A percentile compares a stretch with the other conserved stretches of the same genome.
Conservation (phyloP, 352 stramenopile species). For the Phytophthora sansomeana region DNA sequence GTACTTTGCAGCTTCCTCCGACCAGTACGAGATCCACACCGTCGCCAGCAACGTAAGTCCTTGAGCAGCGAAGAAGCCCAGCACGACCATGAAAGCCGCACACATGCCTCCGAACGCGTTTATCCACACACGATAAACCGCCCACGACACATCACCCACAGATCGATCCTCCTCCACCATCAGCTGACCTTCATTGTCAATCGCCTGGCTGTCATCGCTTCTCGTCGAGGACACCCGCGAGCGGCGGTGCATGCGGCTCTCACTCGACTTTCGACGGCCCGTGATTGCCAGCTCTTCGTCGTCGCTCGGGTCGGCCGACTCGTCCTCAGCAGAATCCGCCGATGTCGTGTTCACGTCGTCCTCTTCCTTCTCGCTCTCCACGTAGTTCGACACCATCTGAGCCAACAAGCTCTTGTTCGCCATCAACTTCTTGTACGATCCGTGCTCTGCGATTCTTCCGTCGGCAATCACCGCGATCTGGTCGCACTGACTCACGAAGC, state of each 20-base stretch:
- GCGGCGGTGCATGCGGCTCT: conserved; percentile 40
- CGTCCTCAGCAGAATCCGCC: conserved; percentile 26
- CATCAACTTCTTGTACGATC: conserved; percentile 70
- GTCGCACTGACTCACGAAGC: conserved; percentile 55
- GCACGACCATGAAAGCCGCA: conserved; percentile 55
- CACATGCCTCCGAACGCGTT: conserved; percentile 67
- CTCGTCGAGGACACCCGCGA: conserved; percentile 64
- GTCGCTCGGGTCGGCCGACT: conserved; percentile 35
- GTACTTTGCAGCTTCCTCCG: conserved; percentile 67
- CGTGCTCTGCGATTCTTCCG: conserved; percentile 57
- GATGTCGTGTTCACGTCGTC: conserved; percentile 39
- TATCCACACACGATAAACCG: conserved; percentile 73
- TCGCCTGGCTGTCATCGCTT: conserved; percentile 58
- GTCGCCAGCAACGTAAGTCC: conserved; percentile 64
- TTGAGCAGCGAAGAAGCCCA: conserved; percentile 64
- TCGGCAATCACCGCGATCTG: conserved; percentile 58
- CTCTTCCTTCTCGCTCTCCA: conserved; percentile 66
- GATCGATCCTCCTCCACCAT: conserved; percentile 81
- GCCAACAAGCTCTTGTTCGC: conserved; percentile 57
- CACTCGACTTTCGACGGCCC: conserved; percentile 28
- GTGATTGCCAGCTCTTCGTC: conserved; percentile 44
- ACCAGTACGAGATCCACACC: conserved; percentile 96
- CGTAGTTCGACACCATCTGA: conserved; percentile 75
- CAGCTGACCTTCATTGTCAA: conserved; percentile 47
- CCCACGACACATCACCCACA: conserved; percentile 75